Percentiles rank a stretch among this genome's conserved stretches.
Evolutionary conservation across 164 flowering plant species (phyloP).

Genomic region (Aristolochia fimbriata): DNA sequence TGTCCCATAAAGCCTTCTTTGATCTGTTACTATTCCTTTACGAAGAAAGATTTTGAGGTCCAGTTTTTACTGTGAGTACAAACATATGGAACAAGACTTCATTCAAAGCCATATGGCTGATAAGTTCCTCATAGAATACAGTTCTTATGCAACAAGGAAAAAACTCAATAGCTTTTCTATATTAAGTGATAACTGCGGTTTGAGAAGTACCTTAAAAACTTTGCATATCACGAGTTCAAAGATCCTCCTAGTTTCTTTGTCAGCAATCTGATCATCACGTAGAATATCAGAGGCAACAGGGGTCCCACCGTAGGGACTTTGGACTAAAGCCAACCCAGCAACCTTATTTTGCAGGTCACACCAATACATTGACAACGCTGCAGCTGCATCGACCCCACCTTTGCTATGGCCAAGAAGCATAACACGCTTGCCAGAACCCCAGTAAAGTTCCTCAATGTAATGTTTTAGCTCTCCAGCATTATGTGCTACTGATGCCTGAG

Average conservation of each 20-base stretch:
- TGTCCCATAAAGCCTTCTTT: too few relatives aligned
- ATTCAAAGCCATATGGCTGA: too few relatives aligned
- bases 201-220: constrained; percentile 52
- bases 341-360: constrained; percentile 61
- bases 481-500: constrained; percentile 78
- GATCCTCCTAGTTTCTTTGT: constrained; percentile 66
- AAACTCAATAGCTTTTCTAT: neutral
- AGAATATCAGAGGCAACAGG: constrained; percentile 86
- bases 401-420: constrained; percentile 92
- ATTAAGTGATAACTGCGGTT: neutral
- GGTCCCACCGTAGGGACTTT: constrained; percentile 85
- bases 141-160: neutral
- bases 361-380: constrained; percentile 76
- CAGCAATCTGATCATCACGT: constrained; percentile 86
- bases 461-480: constrained; percentile 82
- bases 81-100: too few relatives aligned
- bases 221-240: constrained; percentile 77
- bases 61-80: too few relatives aligned
- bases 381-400: constrained; percentile 95
- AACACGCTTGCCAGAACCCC: constrained; percentile 85
- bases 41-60: too few relatives aligned
- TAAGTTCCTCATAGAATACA: neutral
- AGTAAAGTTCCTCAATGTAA: constrained; percentile 78
- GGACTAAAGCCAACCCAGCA: constrained; percentile 77
- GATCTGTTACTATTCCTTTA: too few relatives aligned